A percentile compares a stretch with the other conserved stretches of the same genome.
phyloP scores from a whole-genome alignment of 1,284 basidiomycete genomes.

The Ceratobasidium sp. region DNA sequence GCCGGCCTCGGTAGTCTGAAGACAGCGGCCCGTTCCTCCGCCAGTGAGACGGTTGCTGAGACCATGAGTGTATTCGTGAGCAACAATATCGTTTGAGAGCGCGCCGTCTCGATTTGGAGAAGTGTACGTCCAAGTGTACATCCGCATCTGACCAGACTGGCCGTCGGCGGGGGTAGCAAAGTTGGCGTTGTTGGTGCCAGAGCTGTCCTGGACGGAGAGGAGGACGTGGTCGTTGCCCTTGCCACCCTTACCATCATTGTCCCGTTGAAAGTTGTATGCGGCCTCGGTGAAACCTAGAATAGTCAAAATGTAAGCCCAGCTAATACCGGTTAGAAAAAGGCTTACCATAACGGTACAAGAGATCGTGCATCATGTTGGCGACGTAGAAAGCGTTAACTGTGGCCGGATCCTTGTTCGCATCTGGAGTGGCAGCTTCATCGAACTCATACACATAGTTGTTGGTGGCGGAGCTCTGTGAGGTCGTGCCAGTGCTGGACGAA shows the following conservation, averaged over 20 bases:
- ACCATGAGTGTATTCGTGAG: conserved; percentile 42
- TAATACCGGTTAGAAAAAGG: too few species aligned
- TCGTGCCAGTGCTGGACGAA: neutral
- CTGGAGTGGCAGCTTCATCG: neutral
- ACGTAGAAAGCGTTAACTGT: conserved; percentile 27
- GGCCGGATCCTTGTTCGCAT: conserved; percentile 36
- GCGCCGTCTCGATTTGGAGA: conserved; percentile 43
- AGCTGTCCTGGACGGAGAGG: conserved; percentile 44
- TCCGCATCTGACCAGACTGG: conserved; percentile 38
- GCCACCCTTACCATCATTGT: conserved; percentile 45
- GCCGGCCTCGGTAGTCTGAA: conserved; percentile 40
- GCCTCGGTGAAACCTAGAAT: conserved; percentile 42
- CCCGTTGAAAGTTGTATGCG: conserved; percentile 46
- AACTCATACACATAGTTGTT: conserved; percentile 39
- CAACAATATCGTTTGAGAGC: conserved; percentile 41
- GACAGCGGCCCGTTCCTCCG: conserved; percentile 25
- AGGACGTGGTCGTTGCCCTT: conserved; percentile 41
- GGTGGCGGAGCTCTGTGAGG: neutral
- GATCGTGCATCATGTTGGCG: conserved; percentile 24
- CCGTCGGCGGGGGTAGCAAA: conserved; percentile 42
- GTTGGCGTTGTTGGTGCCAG: conserved; percentile 44
- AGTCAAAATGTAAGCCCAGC: neutral
- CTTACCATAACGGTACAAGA: neutral
- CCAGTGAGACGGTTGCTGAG: conserved; percentile 40
- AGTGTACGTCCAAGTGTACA: conserved; percentile 42